These are phyloP conservation scores for Ophiocordyceps camponoti-saundersi DNA, from an alignment of 2,329 filamentous ascomycete species.

Conservation along the genomic window DNA sequence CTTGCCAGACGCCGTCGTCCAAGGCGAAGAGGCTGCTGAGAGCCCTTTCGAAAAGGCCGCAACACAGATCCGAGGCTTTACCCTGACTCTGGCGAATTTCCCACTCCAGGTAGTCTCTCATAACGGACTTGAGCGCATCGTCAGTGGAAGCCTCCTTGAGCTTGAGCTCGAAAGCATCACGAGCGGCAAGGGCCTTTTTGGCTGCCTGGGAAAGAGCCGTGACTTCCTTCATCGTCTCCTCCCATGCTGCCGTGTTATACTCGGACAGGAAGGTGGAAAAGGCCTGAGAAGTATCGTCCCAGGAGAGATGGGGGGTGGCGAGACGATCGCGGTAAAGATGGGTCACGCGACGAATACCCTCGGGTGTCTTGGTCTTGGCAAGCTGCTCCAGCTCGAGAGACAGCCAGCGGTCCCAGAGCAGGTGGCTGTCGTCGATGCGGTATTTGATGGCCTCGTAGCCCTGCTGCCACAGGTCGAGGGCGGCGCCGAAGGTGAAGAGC, in stretches of 20 bases:
- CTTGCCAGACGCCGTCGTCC: constrained; percentile 65
- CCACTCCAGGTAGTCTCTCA: constrained; percentile 68
- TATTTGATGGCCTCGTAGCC: constrained; percentile 57
- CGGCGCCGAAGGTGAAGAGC: constrained; percentile 50
- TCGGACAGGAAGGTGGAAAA: constrained; percentile 61
- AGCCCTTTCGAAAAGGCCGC: constrained; percentile 64
- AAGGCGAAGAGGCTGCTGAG: constrained; percentile 52
- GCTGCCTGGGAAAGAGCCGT: constrained; percentile 45
- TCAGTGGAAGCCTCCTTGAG: constrained; percentile 40
- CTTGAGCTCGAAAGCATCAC: constrained; percentile 52
- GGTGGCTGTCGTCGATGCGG: constrained; percentile 59
- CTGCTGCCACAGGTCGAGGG: constrained; percentile 53
- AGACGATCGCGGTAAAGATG: constrained; percentile 56
- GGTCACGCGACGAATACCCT: constrained; percentile 46
- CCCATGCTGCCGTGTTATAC: constrained; percentile 54
- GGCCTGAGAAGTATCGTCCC: constrained; percentile 57
- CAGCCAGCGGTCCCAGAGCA: constrained; percentile 66
- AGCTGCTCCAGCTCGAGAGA: constrained; percentile 55
- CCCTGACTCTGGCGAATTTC: constrained; percentile 47
- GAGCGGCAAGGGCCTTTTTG: constrained; percentile 42
- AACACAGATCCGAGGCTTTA: constrained; percentile 34
- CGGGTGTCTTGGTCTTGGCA: constrained; percentile 31
- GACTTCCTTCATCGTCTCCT: constrained; percentile 53
- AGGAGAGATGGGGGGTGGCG: constrained; percentile 53
- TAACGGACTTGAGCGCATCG: constrained; percentile 31